Evolutionary conservation across 129 eudicot species (phyloP), one percentile per base, ranked within the genome.

Genomic region (Solidago caesia): DNA sequence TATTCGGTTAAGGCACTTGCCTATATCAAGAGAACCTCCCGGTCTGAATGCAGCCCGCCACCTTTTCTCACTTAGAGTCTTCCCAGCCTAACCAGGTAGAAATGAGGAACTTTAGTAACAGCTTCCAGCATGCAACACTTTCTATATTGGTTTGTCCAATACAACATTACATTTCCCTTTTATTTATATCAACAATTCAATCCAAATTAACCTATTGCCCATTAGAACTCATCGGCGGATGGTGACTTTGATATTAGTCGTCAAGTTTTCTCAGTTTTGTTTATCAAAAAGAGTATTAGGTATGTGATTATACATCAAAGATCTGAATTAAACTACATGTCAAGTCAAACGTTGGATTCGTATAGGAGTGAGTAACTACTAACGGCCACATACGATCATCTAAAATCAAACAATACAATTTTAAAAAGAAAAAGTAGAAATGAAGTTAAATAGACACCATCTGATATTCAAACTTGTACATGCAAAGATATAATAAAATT

Each of bases 1-100:
- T 65, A 94, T 94, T 70, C 99, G 89, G 82, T 83, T 21, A 44
- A 94, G 99, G 71, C 93, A 90, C 84, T 85, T 91, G 91, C 89
- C 79, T 73, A 94, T 88, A 85, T 94, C 97, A 47, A 94, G 96
- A 62, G 81, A 68, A 71, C 99, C 99, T 71, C 91, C 97, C 0
- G 85, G 87, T 51, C 85, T 73, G 85, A 91, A 94, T 33, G 97
- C 85, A 78, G 99, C 84, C 16, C 82, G 87, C 99, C 99, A 94
- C 76, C 90, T 94, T 46, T 94, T 86, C 43, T 42, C 90, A 81
- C 96, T 94, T 57, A 94, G 83, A 14, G 97, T 94, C 84, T 87
- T 94, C 14, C 99, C 99, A 64, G 89, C 83, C 99, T 94, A 83
- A 48, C 74, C 15, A 59, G 21, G 75, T 9, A 68, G 72, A 65